phyloP scores from a whole-genome alignment of 352 stramenopile species.

The Phytophthora megakarya region DNA sequence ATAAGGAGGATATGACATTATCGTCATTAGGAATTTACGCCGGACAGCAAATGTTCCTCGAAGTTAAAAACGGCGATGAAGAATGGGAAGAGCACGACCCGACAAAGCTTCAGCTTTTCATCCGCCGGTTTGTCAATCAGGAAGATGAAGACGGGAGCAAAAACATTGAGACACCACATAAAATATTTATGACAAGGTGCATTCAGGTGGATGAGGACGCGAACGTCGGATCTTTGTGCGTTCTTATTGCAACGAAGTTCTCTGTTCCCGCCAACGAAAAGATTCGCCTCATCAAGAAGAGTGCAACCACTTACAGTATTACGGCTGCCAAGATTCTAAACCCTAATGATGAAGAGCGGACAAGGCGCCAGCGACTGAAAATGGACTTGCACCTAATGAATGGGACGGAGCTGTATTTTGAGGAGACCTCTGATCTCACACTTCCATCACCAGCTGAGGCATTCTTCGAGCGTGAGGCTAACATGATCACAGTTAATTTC shows the following conservation, averaged over 20 bases:
- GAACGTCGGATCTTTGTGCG: conserved; percentile 54
- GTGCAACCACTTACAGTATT: conserved; percentile 62
- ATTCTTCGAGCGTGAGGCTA: conserved; percentile 78
- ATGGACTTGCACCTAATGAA: conserved; percentile 73
- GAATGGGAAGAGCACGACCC: conserved; percentile 70
- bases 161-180: conserved; percentile 8
- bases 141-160: conserved; percentile 6
- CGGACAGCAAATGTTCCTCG: conserved; percentile 76
- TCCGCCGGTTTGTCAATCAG: conserved; percentile 59
- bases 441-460: conserved; percentile 56
- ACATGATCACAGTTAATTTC: conserved; percentile 81
- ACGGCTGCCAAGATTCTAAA: conserved; percentile 75
- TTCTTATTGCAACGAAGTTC: conserved; percentile 63
- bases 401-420: conserved; percentile 75
- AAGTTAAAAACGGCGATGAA: conserved; percentile 64
- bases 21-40: conserved; percentile 65
- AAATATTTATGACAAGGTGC: conserved; percentile 49
- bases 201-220: conserved; percentile 71
- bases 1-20: conserved; percentile 58
- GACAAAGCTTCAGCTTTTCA: conserved; percentile 72
- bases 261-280: conserved; percentile 39
- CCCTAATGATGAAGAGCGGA: conserved; percentile 44
- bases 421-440: conserved; percentile 58
- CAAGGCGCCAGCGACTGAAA: conserved; percentile 49
- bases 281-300: conserved; percentile 76